phyloP scores from a whole-genome alignment of 2,329 filamentous ascomycete species.

The Chaetomiaceae sp. region DNA sequence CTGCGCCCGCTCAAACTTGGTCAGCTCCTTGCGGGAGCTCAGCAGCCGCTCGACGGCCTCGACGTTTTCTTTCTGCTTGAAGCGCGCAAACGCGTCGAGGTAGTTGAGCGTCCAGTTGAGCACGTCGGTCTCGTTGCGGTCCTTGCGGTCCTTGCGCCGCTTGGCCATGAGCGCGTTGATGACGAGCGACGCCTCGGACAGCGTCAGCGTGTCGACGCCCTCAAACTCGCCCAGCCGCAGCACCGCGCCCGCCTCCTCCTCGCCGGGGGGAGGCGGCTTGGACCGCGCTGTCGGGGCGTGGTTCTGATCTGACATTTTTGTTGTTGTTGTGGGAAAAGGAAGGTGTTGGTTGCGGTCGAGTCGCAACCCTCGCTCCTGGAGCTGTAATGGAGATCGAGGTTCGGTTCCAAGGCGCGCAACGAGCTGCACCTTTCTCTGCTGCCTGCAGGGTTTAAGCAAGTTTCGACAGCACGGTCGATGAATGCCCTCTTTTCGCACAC shows the following conservation, averaged over 20 bases:
- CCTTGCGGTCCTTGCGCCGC: constrained; percentile 73
- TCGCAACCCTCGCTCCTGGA: too few species aligned
- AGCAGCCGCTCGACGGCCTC: constrained; percentile 89
- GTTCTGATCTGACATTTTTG: constrained; percentile 25
- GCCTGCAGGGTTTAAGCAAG: too few species aligned
- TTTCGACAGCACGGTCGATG: too few species aligned
- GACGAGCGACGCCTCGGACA: constrained; percentile 87
- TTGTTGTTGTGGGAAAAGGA: background rate
- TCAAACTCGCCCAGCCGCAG: constrained; percentile 93
- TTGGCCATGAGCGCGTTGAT: constrained; percentile 85
- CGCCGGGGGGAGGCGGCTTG: constrained; percentile 66
- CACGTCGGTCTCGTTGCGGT: constrained; percentile 82
- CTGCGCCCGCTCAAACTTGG: constrained; percentile 90
- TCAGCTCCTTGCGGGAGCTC: constrained; percentile 71
- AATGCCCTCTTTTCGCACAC: too few species aligned
- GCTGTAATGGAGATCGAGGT: too few species aligned
- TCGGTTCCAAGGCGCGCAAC: too few species aligned
- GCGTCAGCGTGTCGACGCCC: constrained; percentile 82
- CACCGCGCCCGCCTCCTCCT: constrained; percentile 79
- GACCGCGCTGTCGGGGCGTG: constrained; percentile 55
- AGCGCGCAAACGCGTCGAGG: constrained; percentile 88
- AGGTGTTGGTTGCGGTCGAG: too few species aligned
- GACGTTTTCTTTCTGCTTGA: constrained; percentile 92
- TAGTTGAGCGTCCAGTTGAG: constrained; percentile 87
- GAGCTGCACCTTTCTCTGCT: too few species aligned